Conservation (phyloP, 306 rosid genomes). For the Prunus davidiana region DNA sequence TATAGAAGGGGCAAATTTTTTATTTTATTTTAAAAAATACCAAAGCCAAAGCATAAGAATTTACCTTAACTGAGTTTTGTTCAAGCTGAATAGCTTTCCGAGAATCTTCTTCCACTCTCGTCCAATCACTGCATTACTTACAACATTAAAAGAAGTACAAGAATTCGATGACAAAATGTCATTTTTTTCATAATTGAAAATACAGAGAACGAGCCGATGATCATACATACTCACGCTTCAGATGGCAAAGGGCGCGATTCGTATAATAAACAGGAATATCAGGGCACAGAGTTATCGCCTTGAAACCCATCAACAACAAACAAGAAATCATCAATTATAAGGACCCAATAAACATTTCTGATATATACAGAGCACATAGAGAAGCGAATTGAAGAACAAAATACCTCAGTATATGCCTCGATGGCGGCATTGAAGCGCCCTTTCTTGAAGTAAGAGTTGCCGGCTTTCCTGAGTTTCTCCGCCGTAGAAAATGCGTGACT, state of each 20-base stretch:
- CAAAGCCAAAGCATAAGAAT: background rate
- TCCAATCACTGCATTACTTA: constrained; percentile 70
- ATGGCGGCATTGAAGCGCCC: constrained; percentile 83
- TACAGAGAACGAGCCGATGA: constrained; percentile 4
- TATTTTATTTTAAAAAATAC: background rate
- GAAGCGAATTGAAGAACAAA: background rate
- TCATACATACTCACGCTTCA: constrained; percentile 75
- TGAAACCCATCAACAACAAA: constrained; percentile 11
- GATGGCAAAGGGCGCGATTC: constrained; percentile 96
- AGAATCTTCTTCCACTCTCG: constrained; percentile 76
- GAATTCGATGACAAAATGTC: background rate
- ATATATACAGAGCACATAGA: background rate
- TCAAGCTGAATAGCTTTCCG: constrained; percentile 80
- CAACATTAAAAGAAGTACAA: background rate
- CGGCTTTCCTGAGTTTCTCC: constrained; percentile 61
- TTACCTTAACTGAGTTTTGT: constrained; percentile 69
- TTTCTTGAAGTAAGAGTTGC: constrained; percentile 76
- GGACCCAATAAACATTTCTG: background rate
- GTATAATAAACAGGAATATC: constrained; percentile 73
- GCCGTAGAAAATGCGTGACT: constrained; percentile 48
- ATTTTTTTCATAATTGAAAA: background rate
- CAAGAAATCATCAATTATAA: background rate
- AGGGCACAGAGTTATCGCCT: constrained; percentile 84
- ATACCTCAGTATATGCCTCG: constrained; percentile 91
- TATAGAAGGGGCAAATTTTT: background rate